phyloP scores from a whole-genome alignment of 2,329 filamentous ascomycete genomes.

The Coniochaeta hoffmannii region DNA sequence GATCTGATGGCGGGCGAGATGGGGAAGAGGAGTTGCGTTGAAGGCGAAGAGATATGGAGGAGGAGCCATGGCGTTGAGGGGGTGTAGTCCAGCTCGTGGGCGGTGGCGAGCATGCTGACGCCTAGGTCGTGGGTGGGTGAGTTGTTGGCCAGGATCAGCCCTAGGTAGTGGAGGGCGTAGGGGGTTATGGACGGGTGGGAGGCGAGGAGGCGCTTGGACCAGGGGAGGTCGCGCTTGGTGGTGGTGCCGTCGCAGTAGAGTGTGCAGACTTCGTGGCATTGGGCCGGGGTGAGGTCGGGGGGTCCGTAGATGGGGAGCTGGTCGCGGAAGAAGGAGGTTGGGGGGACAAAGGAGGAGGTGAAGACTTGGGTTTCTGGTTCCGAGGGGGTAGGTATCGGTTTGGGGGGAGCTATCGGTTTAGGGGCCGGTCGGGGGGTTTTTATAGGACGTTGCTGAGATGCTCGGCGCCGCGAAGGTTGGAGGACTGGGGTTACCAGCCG shows the following conservation, averaged over 20 bases:
- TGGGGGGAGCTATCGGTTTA: not conserved
- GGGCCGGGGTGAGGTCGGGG: slow-evolving; percentile 13
- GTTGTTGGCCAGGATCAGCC: slow-evolving; percentile 15
- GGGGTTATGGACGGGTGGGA: not conserved
- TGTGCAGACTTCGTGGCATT: slow-evolving; percentile 14
- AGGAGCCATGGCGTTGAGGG: slow-evolving; percentile 28
- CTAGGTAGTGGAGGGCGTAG: slow-evolving; percentile 25
- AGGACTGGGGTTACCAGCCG: not conserved
- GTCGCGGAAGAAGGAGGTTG: slow-evolving; percentile 17
- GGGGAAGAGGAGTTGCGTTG: not conserved
- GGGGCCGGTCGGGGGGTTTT: not conserved
- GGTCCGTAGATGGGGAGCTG: slow-evolving; percentile 7
- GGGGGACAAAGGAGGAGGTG: slow-evolving; percentile 19
- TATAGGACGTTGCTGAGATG: not conserved
- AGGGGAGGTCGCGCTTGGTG: not conserved
- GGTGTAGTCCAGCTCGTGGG: slow-evolving; percentile 22
- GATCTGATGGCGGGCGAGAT: slow-evolving; percentile 12
- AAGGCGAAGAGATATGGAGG: slow-evolving; percentile 2
- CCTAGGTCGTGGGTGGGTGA: slow-evolving; percentile 13
- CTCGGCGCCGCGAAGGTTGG: not conserved
- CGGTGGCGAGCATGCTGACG: slow-evolving; percentile 26
- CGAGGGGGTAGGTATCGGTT: too few relatives aligned
- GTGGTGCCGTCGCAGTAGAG: slow-evolving; percentile 18
- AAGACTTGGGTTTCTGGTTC: slow-evolving; percentile 14
- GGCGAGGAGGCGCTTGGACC: not conserved